Conservation (phyloP, 345 rosid species). For the Draba incana region DNA sequence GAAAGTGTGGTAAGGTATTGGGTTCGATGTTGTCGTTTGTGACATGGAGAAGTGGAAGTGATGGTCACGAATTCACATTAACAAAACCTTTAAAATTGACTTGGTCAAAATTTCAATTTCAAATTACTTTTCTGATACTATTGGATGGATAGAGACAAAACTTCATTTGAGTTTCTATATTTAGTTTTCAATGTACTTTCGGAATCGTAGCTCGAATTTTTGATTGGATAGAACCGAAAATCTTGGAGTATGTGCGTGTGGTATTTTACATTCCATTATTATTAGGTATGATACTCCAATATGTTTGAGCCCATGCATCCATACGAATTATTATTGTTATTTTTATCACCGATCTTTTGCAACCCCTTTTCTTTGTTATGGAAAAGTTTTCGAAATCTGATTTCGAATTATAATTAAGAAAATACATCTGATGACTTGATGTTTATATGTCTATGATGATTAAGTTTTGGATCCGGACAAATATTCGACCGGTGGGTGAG, state of each 20-base stretch:
- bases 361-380: too few species aligned
- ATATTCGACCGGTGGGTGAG: constrained; percentile 35
- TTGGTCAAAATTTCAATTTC: constrained; percentile 29
- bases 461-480: constrained; percentile 17
- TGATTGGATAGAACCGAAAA: constrained; percentile 3
- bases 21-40: constrained; percentile 38
- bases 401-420: neutral
- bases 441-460: constrained; percentile 2
- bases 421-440: neutral
- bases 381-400: neutral
- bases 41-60: constrained; percentile 33
- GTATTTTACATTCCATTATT: constrained; percentile 17
- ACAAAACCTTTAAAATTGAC: constrained; percentile 20
- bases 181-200: constrained; percentile 6
- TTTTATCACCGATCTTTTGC: neutral
- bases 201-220: neutral
- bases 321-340: neutral
- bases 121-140: neutral
- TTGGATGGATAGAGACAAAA: constrained; percentile 23
- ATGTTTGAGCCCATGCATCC: constrained; percentile 24
- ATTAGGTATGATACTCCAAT: neutral
- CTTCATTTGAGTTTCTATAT: neutral
- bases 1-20: constrained; percentile 30
- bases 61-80: constrained; percentile 33
- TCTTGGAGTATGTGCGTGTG: constrained; percentile 10